Evolutionary conservation across 148 eudicot species (phyloP).

Genomic region (Rhododendron ferrugineum): DNA sequence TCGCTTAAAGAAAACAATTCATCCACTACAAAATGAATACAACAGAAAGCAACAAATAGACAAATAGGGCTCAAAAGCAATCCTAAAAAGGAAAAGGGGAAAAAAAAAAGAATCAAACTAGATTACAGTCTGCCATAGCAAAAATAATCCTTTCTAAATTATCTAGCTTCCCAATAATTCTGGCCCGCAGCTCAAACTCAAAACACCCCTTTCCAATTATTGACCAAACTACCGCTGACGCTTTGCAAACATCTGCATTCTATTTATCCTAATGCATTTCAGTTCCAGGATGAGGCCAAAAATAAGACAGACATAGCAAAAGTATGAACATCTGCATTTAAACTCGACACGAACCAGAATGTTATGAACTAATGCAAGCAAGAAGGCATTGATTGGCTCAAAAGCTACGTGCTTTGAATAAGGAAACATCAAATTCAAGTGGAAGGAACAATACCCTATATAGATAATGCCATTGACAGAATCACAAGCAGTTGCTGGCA

Average conservation of each 20-base stretch:
- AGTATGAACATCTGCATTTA: neutral
- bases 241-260: neutral
- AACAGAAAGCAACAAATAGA: neutral
- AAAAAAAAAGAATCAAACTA: neutral
- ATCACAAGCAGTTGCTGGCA: neutral
- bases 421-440: neutral
- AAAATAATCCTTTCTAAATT: neutral
- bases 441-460: neutral
- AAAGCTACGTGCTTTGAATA: neutral
- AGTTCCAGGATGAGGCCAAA: neutral
- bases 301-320: neutral
- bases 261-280: neutral
- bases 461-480: neutral
- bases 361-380: neutral
- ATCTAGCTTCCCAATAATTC: neutral
- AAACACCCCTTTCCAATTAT: neutral
- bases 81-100: neutral
- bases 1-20: neutral
- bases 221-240: neutral
- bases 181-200: neutral
- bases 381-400: neutral
- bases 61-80: conserved; percentile 1
- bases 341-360: neutral
- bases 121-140: neutral
- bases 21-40: neutral